Conservation (phyloP, 352 stramenopile species). For the Aphanomyces euteiches region DNA sequence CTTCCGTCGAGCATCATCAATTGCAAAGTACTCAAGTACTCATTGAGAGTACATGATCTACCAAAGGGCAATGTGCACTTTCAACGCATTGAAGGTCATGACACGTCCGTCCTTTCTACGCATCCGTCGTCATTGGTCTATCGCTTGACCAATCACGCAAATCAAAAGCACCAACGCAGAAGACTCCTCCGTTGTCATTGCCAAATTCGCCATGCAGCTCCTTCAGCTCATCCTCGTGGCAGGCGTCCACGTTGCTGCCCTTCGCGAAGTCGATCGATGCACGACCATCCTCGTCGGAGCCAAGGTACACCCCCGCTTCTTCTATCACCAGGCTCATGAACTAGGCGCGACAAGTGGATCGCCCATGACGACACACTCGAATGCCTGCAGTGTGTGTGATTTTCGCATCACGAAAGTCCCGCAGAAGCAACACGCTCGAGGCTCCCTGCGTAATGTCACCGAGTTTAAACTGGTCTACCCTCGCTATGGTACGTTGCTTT, state of each 20-base stretch:
- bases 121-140: too few species aligned
- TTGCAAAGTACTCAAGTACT: too few species aligned
- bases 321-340: background rate
- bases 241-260: too few species aligned
- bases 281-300: constrained; percentile 75
- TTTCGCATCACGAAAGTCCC: constrained; percentile 79
- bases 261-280: constrained; percentile 45
- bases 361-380: constrained; percentile 85
- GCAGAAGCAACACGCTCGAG: constrained; percentile 42
- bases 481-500: constrained; percentile 5
- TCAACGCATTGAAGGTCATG: too few species aligned
- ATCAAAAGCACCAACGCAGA: too few species aligned
- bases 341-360: constrained; percentile 53
- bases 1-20: too few species aligned
- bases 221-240: background rate
- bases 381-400: constrained; percentile 79
- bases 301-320: constrained; percentile 41
- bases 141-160: too few species aligned
- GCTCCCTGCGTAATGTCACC: background rate
- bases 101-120: too few species aligned
- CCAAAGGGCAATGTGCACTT: too few species aligned
- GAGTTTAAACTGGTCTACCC: background rate
- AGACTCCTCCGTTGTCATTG: too few species aligned
- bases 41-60: too few species aligned
- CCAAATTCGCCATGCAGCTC: too few species aligned